phyloP scores from a whole-genome alignment of 495 filamentous ascomycete species.

The Peziza echinospora region DNA sequence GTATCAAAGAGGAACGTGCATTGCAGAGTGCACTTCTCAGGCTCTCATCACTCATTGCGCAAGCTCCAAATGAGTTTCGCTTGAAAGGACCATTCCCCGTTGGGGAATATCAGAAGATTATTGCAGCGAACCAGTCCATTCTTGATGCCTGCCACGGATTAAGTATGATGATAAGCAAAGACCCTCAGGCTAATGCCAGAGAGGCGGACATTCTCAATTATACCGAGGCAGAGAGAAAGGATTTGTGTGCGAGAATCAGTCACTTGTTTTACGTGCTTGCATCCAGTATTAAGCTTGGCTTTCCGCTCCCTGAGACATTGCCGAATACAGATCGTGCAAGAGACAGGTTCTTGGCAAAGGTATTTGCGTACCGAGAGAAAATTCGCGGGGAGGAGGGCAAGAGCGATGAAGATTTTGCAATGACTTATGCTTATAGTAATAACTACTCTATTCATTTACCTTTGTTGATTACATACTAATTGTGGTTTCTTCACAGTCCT shows the following conservation, averaged over 20 bases:
- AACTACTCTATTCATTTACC: slow-evolving; percentile 28
- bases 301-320: slow-evolving; percentile 68
- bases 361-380: slow-evolving; percentile 62
- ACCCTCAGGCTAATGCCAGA: slow-evolving; percentile 49
- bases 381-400: slow-evolving; percentile 27
- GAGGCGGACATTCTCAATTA: slow-evolving; percentile 58
- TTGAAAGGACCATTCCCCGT: slow-evolving; percentile 66
- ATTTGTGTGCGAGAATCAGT: slow-evolving; percentile 66
- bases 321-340: slow-evolving; percentile 61
- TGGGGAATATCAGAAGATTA: slow-evolving; percentile 42
- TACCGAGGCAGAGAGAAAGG: slow-evolving; percentile 56
- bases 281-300: slow-evolving; percentile 78
- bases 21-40: slow-evolving; percentile 38
- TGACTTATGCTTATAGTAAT: slow-evolving; percentile 58
- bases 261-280: slow-evolving; percentile 86
- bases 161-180: slow-evolving; percentile 75
- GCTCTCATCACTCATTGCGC: slow-evolving; percentile 49
- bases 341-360: slow-evolving; percentile 70
- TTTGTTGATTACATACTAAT: too few relatives aligned
- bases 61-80: slow-evolving; percentile 63
- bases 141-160: slow-evolving; percentile 88
- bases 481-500: background rate
- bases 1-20: slow-evolving; percentile 39
- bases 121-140: slow-evolving; percentile 58
- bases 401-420: slow-evolving; percentile 45